phyloP scores from a whole-genome alignment of 2,329 filamentous ascomycete species.

The Diaporthe australafricana region DNA sequence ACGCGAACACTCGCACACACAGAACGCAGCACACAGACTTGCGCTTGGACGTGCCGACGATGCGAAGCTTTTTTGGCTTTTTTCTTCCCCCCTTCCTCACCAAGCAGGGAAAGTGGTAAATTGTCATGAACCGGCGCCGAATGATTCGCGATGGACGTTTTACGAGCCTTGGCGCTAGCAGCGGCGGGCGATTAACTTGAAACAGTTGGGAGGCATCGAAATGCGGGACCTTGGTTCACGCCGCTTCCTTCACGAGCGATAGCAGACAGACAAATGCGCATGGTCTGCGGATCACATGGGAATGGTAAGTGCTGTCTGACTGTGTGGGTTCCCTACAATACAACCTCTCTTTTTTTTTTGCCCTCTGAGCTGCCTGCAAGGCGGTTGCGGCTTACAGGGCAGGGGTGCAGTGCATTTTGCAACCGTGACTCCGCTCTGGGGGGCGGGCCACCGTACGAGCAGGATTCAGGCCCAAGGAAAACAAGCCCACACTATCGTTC shows the following conservation, averaged over 20 bases:
- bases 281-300: not conserved
- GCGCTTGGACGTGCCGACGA: slow-evolving; percentile 8
- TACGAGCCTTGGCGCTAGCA: slow-evolving; percentile 23
- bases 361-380: too few relatives aligned
- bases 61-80: not conserved
- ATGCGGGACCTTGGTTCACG: slow-evolving; percentile 11
- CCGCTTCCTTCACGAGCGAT: slow-evolving; percentile 6
- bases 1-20: too few relatives aligned
- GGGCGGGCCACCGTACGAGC: too few relatives aligned
- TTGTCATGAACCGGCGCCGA: not conserved
- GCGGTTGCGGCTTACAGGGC: too few relatives aligned
- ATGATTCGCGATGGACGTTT: slow-evolving; percentile 28
- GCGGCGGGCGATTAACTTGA: slow-evolving; percentile 5
- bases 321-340: not conserved
- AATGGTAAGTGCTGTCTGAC: too few relatives aligned
- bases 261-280: slow-evolving; percentile 1
- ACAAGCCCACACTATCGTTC: not conserved
- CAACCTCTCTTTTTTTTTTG: too few relatives aligned
- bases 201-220: slow-evolving; percentile 18
- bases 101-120: not conserved
- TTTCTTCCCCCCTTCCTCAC: not conserved
- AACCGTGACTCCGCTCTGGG: too few relatives aligned
- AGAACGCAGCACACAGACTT: not conserved
- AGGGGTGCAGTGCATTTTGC: too few relatives aligned
- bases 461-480: not conserved